A percentile compares a stretch with the other conserved stretches of the same genome.
Evolutionary conservation across 148 eudicot species (phyloP).

Genomic region (Salicornia ramosissima): DNA sequence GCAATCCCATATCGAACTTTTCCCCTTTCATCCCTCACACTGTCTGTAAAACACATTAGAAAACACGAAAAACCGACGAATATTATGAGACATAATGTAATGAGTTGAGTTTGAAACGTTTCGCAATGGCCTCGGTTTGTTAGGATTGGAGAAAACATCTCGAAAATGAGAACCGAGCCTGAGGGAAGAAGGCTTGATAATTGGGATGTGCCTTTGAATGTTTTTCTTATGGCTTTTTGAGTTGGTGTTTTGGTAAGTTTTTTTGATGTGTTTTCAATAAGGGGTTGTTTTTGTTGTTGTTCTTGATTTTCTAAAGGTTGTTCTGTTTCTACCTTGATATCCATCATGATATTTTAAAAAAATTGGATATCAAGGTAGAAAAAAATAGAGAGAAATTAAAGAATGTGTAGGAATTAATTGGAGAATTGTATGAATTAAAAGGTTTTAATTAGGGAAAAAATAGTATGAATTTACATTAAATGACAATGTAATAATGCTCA

Average conservation of each 20-base stretch:
- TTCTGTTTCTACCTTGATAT: slow-evolving; percentile 11
- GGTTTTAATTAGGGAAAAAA: no score
- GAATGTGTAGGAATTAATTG: no score
- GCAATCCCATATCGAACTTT: slow-evolving; percentile 76
- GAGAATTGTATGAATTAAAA: no score
- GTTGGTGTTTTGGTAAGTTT: slow-evolving; percentile 35
- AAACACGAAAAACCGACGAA: slow-evolving; percentile 47
- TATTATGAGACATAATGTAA: slow-evolving; percentile 32
- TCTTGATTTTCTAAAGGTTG: slow-evolving; percentile 20
- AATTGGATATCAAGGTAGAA: no score
- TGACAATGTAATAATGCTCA: no score
- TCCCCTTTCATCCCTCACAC: slow-evolving; percentile 49
- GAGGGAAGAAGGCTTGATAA: slow-evolving; percentile 70
- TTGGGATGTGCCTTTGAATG: slow-evolving; percentile 47
- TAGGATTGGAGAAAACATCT: slow-evolving; percentile 50
- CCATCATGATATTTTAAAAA: no score
- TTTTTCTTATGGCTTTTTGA: slow-evolving; percentile 52
- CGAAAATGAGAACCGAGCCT: slow-evolving; percentile 65
- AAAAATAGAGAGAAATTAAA: no score
- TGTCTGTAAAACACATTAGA: slow-evolving; percentile 59
- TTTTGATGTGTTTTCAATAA: slow-evolving; percentile 15
- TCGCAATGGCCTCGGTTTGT: slow-evolving; percentile 56
- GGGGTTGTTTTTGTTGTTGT: slow-evolving; percentile 39
- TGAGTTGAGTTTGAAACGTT: slow-evolving; percentile 24
- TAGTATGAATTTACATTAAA: no score